Base-by-base conservation (phyloP, 2,329 filamentous ascomycete species). In the Byssochlamys sp. region DNA sequence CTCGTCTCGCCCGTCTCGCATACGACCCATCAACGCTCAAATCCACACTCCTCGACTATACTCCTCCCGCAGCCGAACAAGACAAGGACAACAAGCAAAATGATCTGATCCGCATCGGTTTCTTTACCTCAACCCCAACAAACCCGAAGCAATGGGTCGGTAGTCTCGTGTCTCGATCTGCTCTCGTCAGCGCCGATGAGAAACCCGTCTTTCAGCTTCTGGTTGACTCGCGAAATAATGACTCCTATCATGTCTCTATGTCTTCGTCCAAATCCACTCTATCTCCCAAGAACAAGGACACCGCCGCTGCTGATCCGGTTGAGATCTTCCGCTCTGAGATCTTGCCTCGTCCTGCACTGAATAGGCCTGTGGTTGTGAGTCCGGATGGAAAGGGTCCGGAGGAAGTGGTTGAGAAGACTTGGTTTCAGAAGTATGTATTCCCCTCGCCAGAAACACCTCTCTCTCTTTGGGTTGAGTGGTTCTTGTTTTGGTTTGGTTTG, bases 41-140 rank as follows among this genome's bases (percentile, higher is more conserved):
- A 26, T 67, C 73, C 48, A 64, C 69, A 28, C 62, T 77, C 10
- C 59, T 71, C 10, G 71, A 73, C 19, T 77, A 75, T 63, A 68
- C 70, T 3, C 72, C 73, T 31, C 73, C 75, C 6, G 60, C 52
- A 6, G 28, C 61, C 2, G 56, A 25, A 26, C 35, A 58, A 35
- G 58, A 54, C 29, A 60, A 56, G 9, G 33, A 61, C 58, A 53
- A 63, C 53, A 48, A 57, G 45, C 72, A 79, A 63, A 72, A 78
- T 56, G 76, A 78, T 65, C 79, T 84, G 61, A 71, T 82, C 52
- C 77, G 80, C 45, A 72, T 84, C 5, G 81, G 80, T 59, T 77
- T 82, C 33, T 79, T 75, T 63, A 81, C 64, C 45, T 62, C 62
- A 24, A 69, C 67, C 1, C 58, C 66, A 1, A 61, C 66, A 27